Evolutionary conservation across 495 filamentous ascomycete genomes (phyloP), one percentile per base, ranked within the genome.

Genomic region (Neurospora sp.): DNA sequence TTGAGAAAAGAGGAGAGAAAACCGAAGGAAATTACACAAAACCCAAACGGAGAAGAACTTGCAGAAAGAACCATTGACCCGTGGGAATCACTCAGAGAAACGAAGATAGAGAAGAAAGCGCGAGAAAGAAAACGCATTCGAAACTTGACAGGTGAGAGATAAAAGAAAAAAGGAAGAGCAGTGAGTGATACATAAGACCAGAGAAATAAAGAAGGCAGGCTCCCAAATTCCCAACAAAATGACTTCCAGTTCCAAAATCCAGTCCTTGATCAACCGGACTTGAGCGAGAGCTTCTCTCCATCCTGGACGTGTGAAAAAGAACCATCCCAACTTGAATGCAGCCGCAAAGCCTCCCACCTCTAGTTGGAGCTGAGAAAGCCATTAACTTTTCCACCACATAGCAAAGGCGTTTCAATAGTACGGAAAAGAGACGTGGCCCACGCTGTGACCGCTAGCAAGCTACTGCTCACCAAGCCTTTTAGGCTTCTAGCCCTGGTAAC

Each of bases 401-500:
- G 23, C 14, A 66, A 71, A 69, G 69, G 72, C 70, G 59, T 73
- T 27, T 71, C 39, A 42, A 69, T 38, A n/a, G 16, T 39, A 54
- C 59, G 70, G 70, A 59, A 44, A 75, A 27, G 71, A 70, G 76
- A 72, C 31, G 69, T 71, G 69, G 54, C 72, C 54, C 54, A 66
- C 54, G 3, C 27, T 66, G 54, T 66, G 14, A 35, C 54, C 54
- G 6, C 54, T 66, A 66, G 27, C 27, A 66, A 27, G 54, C 54
- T 35, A 12, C 54, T 35, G 54, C 54, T 66, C 54, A 66, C 54
- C 27, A 37, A 35, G 14, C 48, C 5, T 59, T 59, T 23, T 31
- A 62, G 20, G 23, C 14, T 62, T 20, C 79, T 86, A 89, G 70
- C 87, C 87, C 78, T 89, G 89, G 77, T 89, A 90, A 46, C 84